Conservation (phyloP, 768 basidiomycete species). For the Termitomyces sp. region DNA sequence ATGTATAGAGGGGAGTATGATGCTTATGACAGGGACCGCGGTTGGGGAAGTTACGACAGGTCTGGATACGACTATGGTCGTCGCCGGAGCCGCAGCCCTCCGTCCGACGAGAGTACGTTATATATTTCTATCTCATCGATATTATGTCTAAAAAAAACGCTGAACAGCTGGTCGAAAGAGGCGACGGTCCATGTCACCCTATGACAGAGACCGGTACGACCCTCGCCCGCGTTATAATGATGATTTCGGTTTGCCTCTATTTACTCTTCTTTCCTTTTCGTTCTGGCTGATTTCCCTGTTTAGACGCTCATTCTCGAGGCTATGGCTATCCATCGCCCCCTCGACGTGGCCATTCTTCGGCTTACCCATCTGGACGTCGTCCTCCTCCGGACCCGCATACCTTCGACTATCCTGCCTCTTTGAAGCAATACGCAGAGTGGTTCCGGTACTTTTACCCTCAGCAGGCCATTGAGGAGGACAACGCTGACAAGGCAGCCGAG, state of each 20-base stretch:
- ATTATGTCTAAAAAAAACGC: slow-evolving; percentile 10
- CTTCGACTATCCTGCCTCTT: slow-evolving; percentile 74
- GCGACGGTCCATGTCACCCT: slow-evolving; percentile 76
- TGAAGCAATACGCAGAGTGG: slow-evolving; percentile 89
- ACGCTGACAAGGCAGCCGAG: slow-evolving; percentile 78
- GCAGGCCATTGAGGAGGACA: slow-evolving; percentile 79
- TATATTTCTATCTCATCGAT: neutral
- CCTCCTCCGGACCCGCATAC: slow-evolving; percentile 77
- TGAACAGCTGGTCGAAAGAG: slow-evolving; percentile 65
- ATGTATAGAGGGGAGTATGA: slow-evolving; percentile 68
- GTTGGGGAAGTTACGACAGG: slow-evolving; percentile 70
- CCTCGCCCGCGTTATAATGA: slow-evolving; percentile 80
- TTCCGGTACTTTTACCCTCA: slow-evolving; percentile 74
- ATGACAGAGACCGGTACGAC: slow-evolving; percentile 80
- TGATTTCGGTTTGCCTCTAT: slow-evolving; percentile 62
- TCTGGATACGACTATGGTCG: slow-evolving; percentile 62
- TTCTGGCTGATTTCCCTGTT: slow-evolving; percentile 11
- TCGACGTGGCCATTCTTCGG: slow-evolving; percentile 50
- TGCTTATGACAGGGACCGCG: slow-evolving; percentile 66
- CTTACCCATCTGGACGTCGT: slow-evolving; percentile 50
- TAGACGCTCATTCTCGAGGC: slow-evolving; percentile 64
- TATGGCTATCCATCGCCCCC: slow-evolving; percentile 60
- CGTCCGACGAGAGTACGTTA: slow-evolving; percentile 59
- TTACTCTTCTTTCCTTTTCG: neutral
- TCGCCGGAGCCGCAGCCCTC: slow-evolving; percentile 77